Evolutionary conservation across 2,329 filamentous ascomycete species (phyloP), one percentile per base, ranked within the genome.

Genomic region (Aspergillus sp.): DNA sequence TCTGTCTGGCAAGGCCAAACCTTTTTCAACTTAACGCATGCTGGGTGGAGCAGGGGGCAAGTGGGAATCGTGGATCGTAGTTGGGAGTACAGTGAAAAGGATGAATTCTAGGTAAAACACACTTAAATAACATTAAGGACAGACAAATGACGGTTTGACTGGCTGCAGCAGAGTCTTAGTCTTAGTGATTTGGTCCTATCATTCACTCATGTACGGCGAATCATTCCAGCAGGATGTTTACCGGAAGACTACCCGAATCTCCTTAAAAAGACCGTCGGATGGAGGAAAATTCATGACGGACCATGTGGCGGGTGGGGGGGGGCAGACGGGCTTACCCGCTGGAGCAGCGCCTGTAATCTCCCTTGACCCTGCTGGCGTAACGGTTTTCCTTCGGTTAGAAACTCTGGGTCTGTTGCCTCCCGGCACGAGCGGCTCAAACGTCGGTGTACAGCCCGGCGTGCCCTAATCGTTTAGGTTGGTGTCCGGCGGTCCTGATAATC

Each of bases 301-400:
- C 63, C 64, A 66, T 64, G 61, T 66, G 64, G 64, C 58, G 49
- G 62, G 62, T 66, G 64, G 64, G 59, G 64, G 64, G 59, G 65
- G 65, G 61, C 58, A 53, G 49, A 64, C 63, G 67, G 67, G 63
- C 64, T 67, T 58, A 64, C 62, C 66, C 66, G 63, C 52, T 61
- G 58, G 58, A 61, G 58, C 53, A 67, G 57, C 58, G 21, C 25
- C 25, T 29, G 25, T 29, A 29, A 51, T 44, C 19, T 42, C 11
- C 46, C 49, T 51, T 53, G 50, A 54, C 46, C 51, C 54, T 59
- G 65, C 13, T 65, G 64, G 66, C 60, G 55, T 65, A 70, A 71
- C 67, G 66, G 65, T 60, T 68, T 67, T 14, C 25, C 29, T 50
- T 54, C 19, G n/a, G 16, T 55, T 49, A 51, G 31, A 53, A 58